Evolutionary conservation across 2,329 filamentous ascomycete species (phyloP), one percentile per base, ranked within the genome.

Genomic region (Leptographium procerum): DNA sequence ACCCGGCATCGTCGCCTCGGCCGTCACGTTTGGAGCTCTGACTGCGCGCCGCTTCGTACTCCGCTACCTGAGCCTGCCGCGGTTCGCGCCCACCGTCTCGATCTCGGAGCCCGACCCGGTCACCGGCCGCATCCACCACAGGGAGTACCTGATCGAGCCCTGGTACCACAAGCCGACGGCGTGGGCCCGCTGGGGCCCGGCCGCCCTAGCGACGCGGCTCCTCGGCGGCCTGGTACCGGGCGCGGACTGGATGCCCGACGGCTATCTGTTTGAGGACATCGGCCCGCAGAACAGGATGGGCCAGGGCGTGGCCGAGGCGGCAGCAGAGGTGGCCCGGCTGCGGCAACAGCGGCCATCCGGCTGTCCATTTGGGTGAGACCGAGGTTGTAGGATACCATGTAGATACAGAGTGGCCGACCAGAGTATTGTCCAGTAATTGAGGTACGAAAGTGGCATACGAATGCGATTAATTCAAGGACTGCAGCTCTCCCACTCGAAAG

Each of bases 121-220:
- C 33, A 78, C 80, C 0, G 79, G 80, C 0, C 77, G 79, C 3
- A 76, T 83, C 61, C 74, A 77, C 57, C 68, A 65, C 68, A 64
- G 72, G 0, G 63, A 73, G 43, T 88, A 83, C 70, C 76, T 84
- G 29, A 79, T 81, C 13, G 79, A 83, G 52, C 87, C 86, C 2
- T 88, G 81, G 70, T 89, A 88, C 69, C 74, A 81, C 28, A 75
- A 79, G 61, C 76, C 76, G 31, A 86, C 79, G 0, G 68, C 80
- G 47, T 82, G 77, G 81, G 82, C 77, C 65, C 80, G 81, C 60
- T 89, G 80, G 83, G 82, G 81, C 2, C 84, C 77, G 0, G 68
- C 69, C 60, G 83, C 77, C 0, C 77, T 77, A 75, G 59, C 81
- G 4, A 67, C 72, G 24, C 68, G 76, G 66, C 54, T 72, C 9